phyloP scores from a whole-genome alignment of 2,329 filamentous ascomycete species.

The Cladosporium austrohemisphaericum region DNA sequence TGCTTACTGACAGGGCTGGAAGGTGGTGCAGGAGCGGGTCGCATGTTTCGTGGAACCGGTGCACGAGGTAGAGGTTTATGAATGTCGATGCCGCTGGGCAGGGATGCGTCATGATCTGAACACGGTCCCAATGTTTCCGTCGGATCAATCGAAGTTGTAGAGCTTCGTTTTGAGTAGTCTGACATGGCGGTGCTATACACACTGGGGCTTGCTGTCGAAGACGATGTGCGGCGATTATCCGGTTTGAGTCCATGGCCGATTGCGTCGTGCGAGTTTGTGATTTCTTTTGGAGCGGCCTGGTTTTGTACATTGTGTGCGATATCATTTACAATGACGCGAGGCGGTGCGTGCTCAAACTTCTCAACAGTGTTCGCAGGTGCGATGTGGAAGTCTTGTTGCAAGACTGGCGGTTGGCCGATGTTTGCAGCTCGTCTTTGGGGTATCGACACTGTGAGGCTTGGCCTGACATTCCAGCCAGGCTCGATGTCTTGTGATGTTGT shows the following conservation, averaged over 20 bases:
- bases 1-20: background rate
- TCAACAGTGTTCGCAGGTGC: background rate
- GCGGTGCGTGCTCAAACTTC: background rate
- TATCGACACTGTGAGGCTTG: no score
- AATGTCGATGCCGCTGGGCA: constrained; percentile 8
- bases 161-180: constrained; percentile 36
- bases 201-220: constrained; percentile 34
- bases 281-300: background rate
- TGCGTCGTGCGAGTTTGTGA: background rate
- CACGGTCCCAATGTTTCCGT: background rate
- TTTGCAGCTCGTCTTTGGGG: no score
- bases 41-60: constrained; percentile 15
- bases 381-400: no score
- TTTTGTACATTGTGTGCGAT: background rate
- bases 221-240: constrained; percentile 24
- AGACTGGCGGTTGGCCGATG: no score
- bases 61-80: constrained; percentile 24
- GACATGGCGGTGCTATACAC: constrained; percentile 34
- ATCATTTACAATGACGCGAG: background rate
- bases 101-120: background rate
- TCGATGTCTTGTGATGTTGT: no score
- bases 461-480: no score
- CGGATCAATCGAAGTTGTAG: constrained; percentile 24
- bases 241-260: constrained; percentile 10
- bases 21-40: constrained; percentile 15